phyloP scores from a whole-genome alignment of 1,284 basidiomycete genomes.

The Trametes sp. region DNA sequence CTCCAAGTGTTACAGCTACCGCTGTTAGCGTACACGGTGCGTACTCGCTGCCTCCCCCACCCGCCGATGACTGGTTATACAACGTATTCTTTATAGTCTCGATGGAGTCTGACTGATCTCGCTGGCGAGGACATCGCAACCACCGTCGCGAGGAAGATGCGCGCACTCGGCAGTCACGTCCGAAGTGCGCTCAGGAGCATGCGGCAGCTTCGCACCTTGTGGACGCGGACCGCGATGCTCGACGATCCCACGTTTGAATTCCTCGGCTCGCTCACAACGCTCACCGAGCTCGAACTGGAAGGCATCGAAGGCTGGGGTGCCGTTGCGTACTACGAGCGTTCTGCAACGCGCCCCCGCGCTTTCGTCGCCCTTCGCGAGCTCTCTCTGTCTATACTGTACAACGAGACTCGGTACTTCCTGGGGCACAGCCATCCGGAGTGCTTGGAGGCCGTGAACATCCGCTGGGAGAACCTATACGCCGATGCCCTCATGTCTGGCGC shows the following conservation, averaged over 20 bases:
- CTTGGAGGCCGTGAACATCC: slow-evolving; percentile 6
- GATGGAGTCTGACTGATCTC: background rate
- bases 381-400: background rate
- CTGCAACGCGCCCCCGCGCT: background rate
- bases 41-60: background rate
- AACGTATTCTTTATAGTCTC: background rate
- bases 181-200: background rate
- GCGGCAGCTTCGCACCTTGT: background rate
- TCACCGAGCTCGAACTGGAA: background rate
- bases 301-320: background rate
- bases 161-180: background rate
- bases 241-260: background rate
- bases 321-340: background rate
- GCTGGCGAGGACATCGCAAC: background rate
- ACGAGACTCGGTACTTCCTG: background rate
- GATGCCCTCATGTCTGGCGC: background rate
- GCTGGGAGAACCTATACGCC: background rate
- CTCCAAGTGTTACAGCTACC: background rate
- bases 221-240: background rate
- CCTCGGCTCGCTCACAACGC: background rate
- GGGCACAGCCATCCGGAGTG: slow-evolving; percentile 1
- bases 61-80: background rate
- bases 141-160: background rate
- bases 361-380: background rate
- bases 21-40: background rate